phyloP scores from a whole-genome alignment of 2,329 filamentous ascomycete species.

The Balansia obtecta region DNA sequence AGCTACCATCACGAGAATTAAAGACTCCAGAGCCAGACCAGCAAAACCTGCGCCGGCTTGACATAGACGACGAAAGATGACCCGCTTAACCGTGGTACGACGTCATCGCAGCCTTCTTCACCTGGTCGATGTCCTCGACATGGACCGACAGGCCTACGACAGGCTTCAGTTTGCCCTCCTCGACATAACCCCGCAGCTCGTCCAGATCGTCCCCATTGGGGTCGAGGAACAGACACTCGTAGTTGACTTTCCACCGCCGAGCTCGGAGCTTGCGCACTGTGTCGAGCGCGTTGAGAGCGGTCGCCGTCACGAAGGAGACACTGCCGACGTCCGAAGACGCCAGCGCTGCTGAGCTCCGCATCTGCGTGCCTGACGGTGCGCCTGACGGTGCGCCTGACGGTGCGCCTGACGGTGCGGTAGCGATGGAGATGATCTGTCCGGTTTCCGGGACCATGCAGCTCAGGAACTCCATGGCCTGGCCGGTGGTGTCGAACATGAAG shows the following conservation, averaged over 20 bases:
- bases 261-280: conserved; percentile 17
- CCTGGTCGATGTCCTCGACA: conserved; percentile 22
- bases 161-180: conserved; percentile 10
- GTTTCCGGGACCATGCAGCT: conserved; percentile 21
- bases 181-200: conserved; percentile 7
- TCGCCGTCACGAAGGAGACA: conserved; percentile 13
- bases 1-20: no score
- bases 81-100: conserved; percentile 23
- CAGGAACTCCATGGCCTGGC: conserved; percentile 21
- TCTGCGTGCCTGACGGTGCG: conserved; percentile 20
- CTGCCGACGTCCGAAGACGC: conserved; percentile 12
- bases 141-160: conserved; percentile 12
- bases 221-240: conserved; percentile 23
- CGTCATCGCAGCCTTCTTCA: conserved; percentile 22
- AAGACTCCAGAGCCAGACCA: no score
- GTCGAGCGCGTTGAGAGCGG: conserved; percentile 20
- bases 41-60: no score
- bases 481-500: conserved; percentile 30
- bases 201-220: conserved; percentile 17
- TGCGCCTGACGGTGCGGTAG: conserved; percentile 22
- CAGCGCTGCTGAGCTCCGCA: conserved; percentile 20
- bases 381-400: no score
- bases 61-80: no score
- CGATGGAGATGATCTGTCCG: conserved; percentile 23
- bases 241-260: conserved; percentile 22